Conservation (phyloP, 371 early-diverging fungal genomes). For the Vairimorpha necatrix region DNA sequence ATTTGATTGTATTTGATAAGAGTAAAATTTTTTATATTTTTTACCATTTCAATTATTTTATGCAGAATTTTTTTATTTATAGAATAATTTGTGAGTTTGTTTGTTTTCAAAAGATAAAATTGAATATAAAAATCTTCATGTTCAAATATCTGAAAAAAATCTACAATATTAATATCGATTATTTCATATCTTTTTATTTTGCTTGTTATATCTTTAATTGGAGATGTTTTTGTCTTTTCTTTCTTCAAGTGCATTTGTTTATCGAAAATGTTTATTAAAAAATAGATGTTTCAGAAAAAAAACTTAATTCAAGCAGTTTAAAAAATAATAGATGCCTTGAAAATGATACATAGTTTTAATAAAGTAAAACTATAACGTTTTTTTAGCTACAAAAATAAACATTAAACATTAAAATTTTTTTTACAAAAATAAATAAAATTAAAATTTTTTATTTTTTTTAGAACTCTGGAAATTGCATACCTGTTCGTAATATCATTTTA, state of each 20-base stretch:
- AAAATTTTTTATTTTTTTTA: too few species aligned
- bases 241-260: not conserved
- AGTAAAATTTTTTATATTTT: not conserved
- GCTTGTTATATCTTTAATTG: not conserved
- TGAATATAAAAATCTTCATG: not conserved
- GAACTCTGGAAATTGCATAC: too few species aligned
- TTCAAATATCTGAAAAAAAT: not conserved
- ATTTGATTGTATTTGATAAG: not conserved
- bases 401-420: too few species aligned
- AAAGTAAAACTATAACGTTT: too few species aligned
- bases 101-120: not conserved
- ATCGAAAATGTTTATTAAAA: too few species aligned
- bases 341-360: too few species aligned
- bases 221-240: not conserved
- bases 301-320: too few species aligned
- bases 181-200: not conserved
- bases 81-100: not conserved
- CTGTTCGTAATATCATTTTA: conserved; percentile 4
- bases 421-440: too few species aligned
- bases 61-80: not conserved
- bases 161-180: not conserved
- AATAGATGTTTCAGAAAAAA: too few species aligned
- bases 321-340: too few species aligned
- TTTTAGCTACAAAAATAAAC: too few species aligned
- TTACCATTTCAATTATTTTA: not conserved